phyloP scores from a whole-genome alignment of 352 stramenopile species.

The Globisporangium spiculum region DNA sequence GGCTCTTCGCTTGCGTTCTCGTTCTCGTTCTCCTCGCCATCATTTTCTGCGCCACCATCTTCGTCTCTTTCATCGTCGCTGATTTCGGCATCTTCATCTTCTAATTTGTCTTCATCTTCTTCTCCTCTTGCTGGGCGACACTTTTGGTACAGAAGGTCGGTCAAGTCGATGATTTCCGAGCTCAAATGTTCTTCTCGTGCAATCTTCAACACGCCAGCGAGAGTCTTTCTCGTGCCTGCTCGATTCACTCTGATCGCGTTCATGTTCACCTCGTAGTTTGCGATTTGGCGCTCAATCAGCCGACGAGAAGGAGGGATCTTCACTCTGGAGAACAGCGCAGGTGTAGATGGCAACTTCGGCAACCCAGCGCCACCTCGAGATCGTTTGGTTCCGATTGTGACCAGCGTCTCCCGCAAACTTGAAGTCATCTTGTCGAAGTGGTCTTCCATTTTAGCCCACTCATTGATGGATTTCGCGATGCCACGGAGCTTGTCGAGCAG shows the following conservation, averaged over 20 bases:
- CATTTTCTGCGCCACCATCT: conserved; percentile 13
- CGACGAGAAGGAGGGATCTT: conserved; percentile 64
- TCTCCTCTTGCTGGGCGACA: conserved; percentile 49
- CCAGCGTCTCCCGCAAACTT: conserved; percentile 43
- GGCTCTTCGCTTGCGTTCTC: conserved; percentile 29
- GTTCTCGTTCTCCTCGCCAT: conserved; percentile 23
- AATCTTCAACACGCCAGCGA: conserved; percentile 58
- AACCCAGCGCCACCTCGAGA: conserved; percentile 20
- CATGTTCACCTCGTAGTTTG: conserved; percentile 63
- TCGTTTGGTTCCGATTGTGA: conserved; percentile 49
- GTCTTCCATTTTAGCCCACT: conserved; percentile 71
- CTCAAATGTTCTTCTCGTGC: conserved; percentile 56
- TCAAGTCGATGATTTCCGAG: conserved; percentile 49
- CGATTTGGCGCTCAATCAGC: conserved; percentile 68
- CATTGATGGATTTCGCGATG: conserved; percentile 55
- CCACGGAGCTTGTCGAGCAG: conserved; percentile 66
- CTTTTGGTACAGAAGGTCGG: conserved; percentile 50
- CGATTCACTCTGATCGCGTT: conserved; percentile 46
- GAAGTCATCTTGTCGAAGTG: conserved; percentile 69
- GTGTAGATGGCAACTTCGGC: conserved; percentile 31
- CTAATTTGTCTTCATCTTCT: conserved; percentile 19
- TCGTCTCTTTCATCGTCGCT: conserved; percentile 23
- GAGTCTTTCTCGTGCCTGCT: conserved; percentile 42
- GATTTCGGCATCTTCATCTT: conserved; percentile 36
- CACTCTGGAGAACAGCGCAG: conserved; percentile 45